Conservation (phyloP, 352 stramenopile genomes). For the Phytophthora chlamydospora region DNA sequence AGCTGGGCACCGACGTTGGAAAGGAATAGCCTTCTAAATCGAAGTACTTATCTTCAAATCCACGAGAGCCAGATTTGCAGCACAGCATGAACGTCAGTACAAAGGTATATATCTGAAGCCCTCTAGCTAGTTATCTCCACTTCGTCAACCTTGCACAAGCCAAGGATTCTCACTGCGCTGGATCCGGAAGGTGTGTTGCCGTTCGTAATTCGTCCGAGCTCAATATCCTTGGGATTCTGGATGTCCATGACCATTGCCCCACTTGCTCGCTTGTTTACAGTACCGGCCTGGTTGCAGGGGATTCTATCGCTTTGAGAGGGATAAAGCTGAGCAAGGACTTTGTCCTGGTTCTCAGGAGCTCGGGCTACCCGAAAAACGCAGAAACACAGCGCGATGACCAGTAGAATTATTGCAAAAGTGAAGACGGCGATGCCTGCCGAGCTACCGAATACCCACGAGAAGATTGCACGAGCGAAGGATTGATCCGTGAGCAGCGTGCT, state of each 20-base stretch:
- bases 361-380: slow-evolving; percentile 61
- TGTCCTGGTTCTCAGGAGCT: slow-evolving; percentile 75
- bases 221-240: slow-evolving; percentile 7
- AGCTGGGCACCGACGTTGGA: too few relatives aligned
- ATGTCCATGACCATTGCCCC: slow-evolving; percentile 33
- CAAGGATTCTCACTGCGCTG: too few relatives aligned
- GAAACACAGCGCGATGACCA: slow-evolving; percentile 49
- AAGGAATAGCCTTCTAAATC: too few relatives aligned
- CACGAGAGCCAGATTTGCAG: too few relatives aligned
- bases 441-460: slow-evolving; percentile 58
- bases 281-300: neutral
- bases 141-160: too few relatives aligned
- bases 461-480: slow-evolving; percentile 53
- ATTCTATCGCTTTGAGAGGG: slow-evolving; percentile 2
- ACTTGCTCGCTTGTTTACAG: neutral
- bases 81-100: too few relatives aligned
- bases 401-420: slow-evolving; percentile 40
- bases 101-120: too few relatives aligned
- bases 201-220: neutral
- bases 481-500: slow-evolving; percentile 48
- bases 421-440: slow-evolving; percentile 58
- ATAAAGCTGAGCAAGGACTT: slow-evolving; percentile 33
- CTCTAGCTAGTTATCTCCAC: too few relatives aligned
- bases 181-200: neutral
- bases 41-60: too few relatives aligned